phyloP scores from a whole-genome alignment of 2,329 filamentous ascomycete genomes.

The Penicillium rolfsii region DNA sequence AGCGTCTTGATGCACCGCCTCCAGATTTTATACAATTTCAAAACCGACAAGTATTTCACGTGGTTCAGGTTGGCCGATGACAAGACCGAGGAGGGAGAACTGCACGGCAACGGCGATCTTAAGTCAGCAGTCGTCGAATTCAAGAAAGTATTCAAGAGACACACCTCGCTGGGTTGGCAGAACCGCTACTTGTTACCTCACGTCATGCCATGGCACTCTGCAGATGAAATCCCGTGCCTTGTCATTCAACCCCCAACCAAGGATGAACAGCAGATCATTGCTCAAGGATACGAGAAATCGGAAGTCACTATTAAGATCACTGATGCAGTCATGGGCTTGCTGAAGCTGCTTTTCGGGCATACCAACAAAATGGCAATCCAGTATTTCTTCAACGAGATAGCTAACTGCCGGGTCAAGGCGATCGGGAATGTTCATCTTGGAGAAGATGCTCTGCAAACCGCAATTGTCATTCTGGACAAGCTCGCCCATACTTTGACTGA shows the following conservation, averaged over 20 bases:
- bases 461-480: neutral
- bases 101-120: conserved; percentile 3
- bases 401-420: neutral
- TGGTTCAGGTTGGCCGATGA: conserved; percentile 2
- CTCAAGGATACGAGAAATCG: neutral
- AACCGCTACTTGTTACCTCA: neutral
- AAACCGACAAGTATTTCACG: neutral
- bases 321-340: neutral
- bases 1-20: neutral
- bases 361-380: neutral
- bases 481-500: neutral
- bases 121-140: conserved; percentile 5
- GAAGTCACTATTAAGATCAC: neutral
- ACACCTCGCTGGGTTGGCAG: conserved; percentile 8
- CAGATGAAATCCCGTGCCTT: neutral
- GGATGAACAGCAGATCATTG: neutral
- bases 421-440: neutral
- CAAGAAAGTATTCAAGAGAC: neutral
- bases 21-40: conserved; percentile 13
- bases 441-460: neutral
- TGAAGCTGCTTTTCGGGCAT: neutral
- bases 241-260: conserved; percentile 2
- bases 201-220: neutral
- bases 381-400: neutral
- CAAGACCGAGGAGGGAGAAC: neutral